Base-by-base conservation (phyloP, 2,329 filamentous ascomycete genomes). In the Ceratocystis variospora region DNA sequence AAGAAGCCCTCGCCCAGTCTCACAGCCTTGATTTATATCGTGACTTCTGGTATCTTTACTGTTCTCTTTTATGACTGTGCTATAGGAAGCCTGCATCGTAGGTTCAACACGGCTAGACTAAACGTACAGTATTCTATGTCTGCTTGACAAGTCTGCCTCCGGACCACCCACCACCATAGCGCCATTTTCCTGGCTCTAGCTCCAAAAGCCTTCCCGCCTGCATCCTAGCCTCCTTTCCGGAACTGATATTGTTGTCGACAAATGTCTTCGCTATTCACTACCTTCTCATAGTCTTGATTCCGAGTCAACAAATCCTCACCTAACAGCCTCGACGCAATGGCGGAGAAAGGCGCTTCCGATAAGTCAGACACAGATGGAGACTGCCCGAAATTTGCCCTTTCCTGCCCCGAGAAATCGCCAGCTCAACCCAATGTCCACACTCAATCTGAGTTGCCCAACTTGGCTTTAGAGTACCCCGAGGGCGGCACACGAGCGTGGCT, bases 401-500 rank as follows among this genome's bases (percentile, higher is more conserved):
- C 66, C 12, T 64, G 44, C 12, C 66, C 66, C n/a, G 66, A 67
- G 48, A 63, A 67, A 28, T 28, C 41, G 6, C 62, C 53, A 50
- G 45, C 59, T 17, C 59, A 57, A 7, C 25, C 64, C 12, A 48
- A 53, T n/a, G 45, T 55, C 3, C 61, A 61, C 2, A 19, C 61
- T 22, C 62, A 63, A n/a, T 62, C 45, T 19, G 59, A 57, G 25
- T 25, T 17, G 25, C 31, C 50, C 6, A 55, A 10, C 6, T 45
- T 25, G 31, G 25, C 45, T 50, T 22, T 33, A 4, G 64, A 66
- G 28, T 68, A 69, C 1, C 79, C 79, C 0, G 78, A 81, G 59
- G 79, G 80, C 31, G 80, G 80, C 12, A 69, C 76, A 62, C 69
- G 71, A 15, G 80, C 79, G 17, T 83, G 80, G 80, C 75, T 74